Conservation (phyloP, 2,329 filamentous ascomycete species). For the Nemania abortiva region DNA sequence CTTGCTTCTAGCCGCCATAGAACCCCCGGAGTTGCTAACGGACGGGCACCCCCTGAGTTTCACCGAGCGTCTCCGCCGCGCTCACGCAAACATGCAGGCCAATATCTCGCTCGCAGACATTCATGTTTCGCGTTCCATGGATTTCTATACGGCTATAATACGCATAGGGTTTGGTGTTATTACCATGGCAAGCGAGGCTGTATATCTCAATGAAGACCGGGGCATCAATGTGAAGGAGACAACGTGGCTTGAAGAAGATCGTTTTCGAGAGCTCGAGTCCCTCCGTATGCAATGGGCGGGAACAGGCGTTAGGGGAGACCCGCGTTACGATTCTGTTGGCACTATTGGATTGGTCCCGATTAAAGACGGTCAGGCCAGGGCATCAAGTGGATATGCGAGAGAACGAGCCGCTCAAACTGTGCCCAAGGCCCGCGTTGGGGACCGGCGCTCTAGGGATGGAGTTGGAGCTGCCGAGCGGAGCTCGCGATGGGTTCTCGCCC, state of each 20-base stretch:
- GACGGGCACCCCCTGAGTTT: constrained; percentile 57
- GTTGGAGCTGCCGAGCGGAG: constrained; percentile 84
- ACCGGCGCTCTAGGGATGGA: constrained; percentile 68
- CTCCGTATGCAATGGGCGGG: constrained; percentile 64
- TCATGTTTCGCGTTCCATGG: constrained; percentile 85
- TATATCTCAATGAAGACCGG: constrained; percentile 92
- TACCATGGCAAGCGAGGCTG: constrained; percentile 93
- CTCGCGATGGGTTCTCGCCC: constrained; percentile 80
- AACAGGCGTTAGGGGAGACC: constrained; percentile 59
- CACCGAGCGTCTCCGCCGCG: constrained; percentile 72
- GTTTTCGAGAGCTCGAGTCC: constrained; percentile 80
- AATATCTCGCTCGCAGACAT: constrained; percentile 87
- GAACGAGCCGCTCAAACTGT: constrained; percentile 76
- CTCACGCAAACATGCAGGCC: constrained; percentile 91
- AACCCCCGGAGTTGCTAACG: constrained; percentile 64
- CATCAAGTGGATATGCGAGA: constrained; percentile 72
- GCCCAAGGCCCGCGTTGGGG: constrained; percentile 59
- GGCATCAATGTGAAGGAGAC: constrained; percentile 77
- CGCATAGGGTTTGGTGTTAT: constrained; percentile 89
- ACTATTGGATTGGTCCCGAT: constrained; percentile 68
- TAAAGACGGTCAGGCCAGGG: constrained; percentile 58
- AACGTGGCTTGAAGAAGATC: constrained; percentile 94
- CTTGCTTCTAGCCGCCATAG: constrained; percentile 78
- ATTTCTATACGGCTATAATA: constrained; percentile 93
- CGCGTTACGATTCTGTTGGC: constrained; percentile 65